These are phyloP conservation scores for Botrytis pseudocinerea DNA, from an alignment of 2,329 filamentous ascomycete genomes.

Conservation along the genomic window DNA sequence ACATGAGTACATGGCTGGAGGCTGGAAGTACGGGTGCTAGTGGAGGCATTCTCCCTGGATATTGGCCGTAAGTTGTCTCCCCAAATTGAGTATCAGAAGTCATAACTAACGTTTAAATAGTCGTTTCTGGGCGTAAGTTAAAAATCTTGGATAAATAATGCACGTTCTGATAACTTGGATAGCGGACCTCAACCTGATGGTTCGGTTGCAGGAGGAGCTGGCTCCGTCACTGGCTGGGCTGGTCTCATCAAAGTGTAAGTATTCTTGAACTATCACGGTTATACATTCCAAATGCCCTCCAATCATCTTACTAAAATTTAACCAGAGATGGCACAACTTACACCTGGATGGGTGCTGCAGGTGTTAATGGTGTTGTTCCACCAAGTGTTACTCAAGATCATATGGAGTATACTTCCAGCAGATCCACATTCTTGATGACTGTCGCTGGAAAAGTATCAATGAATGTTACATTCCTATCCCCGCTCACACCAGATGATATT, in stretches of 20 bases:
- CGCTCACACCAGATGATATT: slow-evolving; percentile 68
- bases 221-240: slow-evolving; percentile 62
- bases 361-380: slow-evolving; percentile 43
- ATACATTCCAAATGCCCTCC: not conserved
- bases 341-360: slow-evolving; percentile 67
- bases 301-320: not conserved
- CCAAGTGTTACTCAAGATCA: slow-evolving; percentile 59
- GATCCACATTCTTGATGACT: slow-evolving; percentile 68
- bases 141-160: not conserved
- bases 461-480: slow-evolving; percentile 70
- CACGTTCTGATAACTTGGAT: not conserved
- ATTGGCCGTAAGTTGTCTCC: slow-evolving; percentile 32
- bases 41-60: slow-evolving; percentile 66
- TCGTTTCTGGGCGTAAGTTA: slow-evolving; percentile 38
- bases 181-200: slow-evolving; percentile 35
- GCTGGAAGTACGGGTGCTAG: slow-evolving; percentile 61
- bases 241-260: slow-evolving; percentile 63
- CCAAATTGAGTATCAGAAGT: not conserved
- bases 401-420: slow-evolving; percentile 71
- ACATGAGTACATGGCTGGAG: slow-evolving; percentile 72
- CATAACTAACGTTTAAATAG: slow-evolving; percentile 30
- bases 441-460: slow-evolving; percentile 62
- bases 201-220: slow-evolving; percentile 43
- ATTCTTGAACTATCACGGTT: not conserved
- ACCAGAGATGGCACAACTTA: slow-evolving; percentile 56